A percentile compares a stretch with the other conserved stretches of the same genome.
Conservation (phyloP, 768 basidiomycete species). For the Boletus sensibilis region DNA sequence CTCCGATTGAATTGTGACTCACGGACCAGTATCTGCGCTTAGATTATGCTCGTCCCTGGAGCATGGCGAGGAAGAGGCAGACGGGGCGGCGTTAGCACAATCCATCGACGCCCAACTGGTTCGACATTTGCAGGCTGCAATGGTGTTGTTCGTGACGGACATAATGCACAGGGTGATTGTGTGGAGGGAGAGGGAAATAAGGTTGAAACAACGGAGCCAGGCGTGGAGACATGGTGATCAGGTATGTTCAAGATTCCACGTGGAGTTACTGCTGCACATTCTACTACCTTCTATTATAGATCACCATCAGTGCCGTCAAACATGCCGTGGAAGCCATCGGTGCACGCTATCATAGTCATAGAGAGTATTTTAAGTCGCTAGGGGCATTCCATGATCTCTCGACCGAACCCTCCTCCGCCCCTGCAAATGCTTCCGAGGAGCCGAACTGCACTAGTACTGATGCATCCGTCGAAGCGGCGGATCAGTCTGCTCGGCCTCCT, state of each 20-base stretch:
- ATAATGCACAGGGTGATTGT: slow-evolving; percentile 52
- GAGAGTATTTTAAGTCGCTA: slow-evolving; percentile 41
- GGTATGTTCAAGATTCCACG: slow-evolving; percentile 27
- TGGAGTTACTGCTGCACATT: not conserved
- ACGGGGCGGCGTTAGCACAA: slow-evolving; percentile 19
- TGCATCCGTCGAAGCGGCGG: not conserved
- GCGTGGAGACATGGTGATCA: slow-evolving; percentile 54
- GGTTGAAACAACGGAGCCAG: slow-evolving; percentile 56
- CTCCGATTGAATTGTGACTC: slow-evolving; percentile 5
- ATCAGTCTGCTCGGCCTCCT: not conserved
- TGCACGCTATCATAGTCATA: slow-evolving; percentile 35
- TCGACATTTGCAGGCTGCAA: slow-evolving; percentile 42
- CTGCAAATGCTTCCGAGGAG: slow-evolving; percentile 12
- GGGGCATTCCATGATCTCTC: slow-evolving; percentile 13
- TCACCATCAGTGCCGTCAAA: slow-evolving; percentile 43
- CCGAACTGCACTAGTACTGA: slow-evolving; percentile 5
- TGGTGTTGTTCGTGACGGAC: slow-evolving; percentile 52
- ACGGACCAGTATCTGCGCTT: not conserved
- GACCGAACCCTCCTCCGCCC: not conserved
- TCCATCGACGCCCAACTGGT: slow-evolving; percentile 52
- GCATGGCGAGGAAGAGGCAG: slow-evolving; percentile 19
- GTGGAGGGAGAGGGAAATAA: slow-evolving; percentile 56
- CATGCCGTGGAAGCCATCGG: slow-evolving; percentile 52
- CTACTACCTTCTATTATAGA: slow-evolving; percentile 32
- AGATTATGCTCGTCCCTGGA: slow-evolving; percentile 34